A percentile compares a stretch with the other conserved stretches of the same genome.
Conservation (phyloP, 2,329 filamentous ascomycete genomes). For the Fusarium sp. region DNA sequence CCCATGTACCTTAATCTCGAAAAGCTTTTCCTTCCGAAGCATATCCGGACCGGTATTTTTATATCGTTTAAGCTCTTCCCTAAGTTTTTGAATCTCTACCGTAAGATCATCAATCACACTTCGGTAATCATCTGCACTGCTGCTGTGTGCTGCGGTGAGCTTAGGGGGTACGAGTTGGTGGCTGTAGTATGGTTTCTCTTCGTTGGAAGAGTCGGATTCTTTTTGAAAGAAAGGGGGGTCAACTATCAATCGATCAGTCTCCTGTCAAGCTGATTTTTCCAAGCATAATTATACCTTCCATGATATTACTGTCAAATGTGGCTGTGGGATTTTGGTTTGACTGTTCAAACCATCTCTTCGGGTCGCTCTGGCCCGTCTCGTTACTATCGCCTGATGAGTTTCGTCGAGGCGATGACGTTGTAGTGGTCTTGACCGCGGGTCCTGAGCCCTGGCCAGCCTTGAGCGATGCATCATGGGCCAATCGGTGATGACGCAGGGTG, state of each 20-base stretch:
- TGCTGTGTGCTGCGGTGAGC: slow-evolving; percentile 61
- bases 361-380: slow-evolving; percentile 63
- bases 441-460: slow-evolving; percentile 47
- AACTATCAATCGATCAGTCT: slow-evolving; percentile 50
- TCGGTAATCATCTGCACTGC: slow-evolving; percentile 79
- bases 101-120: slow-evolving; percentile 91
- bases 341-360: slow-evolving; percentile 67
- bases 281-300: slow-evolving; percentile 59
- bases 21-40: slow-evolving; percentile 80
- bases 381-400: slow-evolving; percentile 66
- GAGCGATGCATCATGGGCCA: slow-evolving; percentile 59
- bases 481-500: slow-evolving; percentile 61
- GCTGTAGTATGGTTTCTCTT: slow-evolving; percentile 54
- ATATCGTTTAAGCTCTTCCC: slow-evolving; percentile 78
- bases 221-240: slow-evolving; percentile 70
- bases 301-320: slow-evolving; percentile 57
- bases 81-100: slow-evolving; percentile 83
- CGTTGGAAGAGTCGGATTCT: slow-evolving; percentile 65
- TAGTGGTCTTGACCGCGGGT: slow-evolving; percentile 33
- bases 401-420: slow-evolving; percentile 47
- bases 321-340: slow-evolving; percentile 65
- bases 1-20: slow-evolving; percentile 85
- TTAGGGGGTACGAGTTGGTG: slow-evolving; percentile 48
- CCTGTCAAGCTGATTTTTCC: background rate
- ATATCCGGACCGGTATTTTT: slow-evolving; percentile 75